phyloP scores from a whole-genome alignment of 2,329 filamentous ascomycete genomes.

The Purpureocillium takamizusanense region DNA sequence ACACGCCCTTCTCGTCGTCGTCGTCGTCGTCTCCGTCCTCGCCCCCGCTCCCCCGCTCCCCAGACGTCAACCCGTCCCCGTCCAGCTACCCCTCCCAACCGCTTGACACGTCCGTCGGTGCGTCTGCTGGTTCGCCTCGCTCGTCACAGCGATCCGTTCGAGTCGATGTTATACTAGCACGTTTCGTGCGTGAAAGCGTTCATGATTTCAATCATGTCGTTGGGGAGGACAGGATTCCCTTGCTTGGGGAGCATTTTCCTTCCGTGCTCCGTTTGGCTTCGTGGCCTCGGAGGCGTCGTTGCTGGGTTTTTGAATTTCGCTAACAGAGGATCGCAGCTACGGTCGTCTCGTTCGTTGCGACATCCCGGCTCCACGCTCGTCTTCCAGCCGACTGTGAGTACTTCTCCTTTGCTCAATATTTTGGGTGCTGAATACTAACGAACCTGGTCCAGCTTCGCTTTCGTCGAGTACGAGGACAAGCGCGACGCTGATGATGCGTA shows the following conservation, averaged over 20 bases:
- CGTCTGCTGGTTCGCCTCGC: constrained; percentile 17
- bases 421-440: constrained; percentile 5
- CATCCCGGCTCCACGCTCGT: constrained; percentile 90
- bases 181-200: constrained; percentile 9
- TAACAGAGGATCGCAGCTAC: constrained; percentile 54
- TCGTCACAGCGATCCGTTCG: constrained; percentile 12
- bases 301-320: constrained; percentile 39
- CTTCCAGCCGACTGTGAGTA: constrained; percentile 89
- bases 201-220: constrained; percentile 5
- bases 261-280: constrained; percentile 7
- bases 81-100: constrained; percentile 11
- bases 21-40: constrained; percentile 5
- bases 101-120: constrained; percentile 13
- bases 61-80: constrained; percentile 8
- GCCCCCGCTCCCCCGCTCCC: constrained; percentile 3
- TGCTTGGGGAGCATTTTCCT: background rate
- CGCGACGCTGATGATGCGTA: constrained; percentile 98
- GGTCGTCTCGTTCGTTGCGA: constrained; percentile 96
- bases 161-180: constrained; percentile 14
- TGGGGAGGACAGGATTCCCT: constrained; percentile 3
- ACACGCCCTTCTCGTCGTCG: constrained; percentile 1
- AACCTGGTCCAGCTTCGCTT: constrained; percentile 62
- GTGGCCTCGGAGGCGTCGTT: background rate
- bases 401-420: no score
- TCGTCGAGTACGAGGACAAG: constrained; percentile 97